Evolutionary conservation across 257 asterid genomes (phyloP).

Genomic region (Nicotiana obtusifolia): DNA sequence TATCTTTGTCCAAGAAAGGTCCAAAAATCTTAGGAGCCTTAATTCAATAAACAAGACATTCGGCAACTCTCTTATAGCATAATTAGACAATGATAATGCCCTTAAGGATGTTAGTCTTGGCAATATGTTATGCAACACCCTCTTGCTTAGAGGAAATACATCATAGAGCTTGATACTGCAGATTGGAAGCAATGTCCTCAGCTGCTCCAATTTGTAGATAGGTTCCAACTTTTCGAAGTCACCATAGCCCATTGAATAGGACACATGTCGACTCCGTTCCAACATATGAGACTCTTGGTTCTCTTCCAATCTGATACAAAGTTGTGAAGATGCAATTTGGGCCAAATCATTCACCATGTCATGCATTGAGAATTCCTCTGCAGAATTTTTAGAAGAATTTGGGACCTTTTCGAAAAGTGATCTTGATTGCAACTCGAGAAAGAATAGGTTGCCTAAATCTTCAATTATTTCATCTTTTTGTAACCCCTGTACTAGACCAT

Average conservation of each 20-base stretch:
- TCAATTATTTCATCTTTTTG: neutral
- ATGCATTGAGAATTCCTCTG: neutral
- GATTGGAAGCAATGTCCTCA: slow-evolving; percentile 11
- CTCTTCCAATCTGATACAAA: neutral
- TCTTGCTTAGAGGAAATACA: neutral
- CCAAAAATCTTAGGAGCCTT: neutral
- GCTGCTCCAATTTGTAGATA: neutral
- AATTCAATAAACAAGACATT: neutral
- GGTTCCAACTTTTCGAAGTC: neutral
- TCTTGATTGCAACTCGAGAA: neutral
- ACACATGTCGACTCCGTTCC: neutral
- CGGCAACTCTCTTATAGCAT: neutral
- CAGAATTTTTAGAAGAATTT: neutral
- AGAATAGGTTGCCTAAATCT: neutral
- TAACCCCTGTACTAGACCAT: no score
- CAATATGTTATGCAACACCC: neutral
- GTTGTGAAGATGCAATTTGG: neutral
- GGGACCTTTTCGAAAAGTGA: neutral
- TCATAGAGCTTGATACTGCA: no score
- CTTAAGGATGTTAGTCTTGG: neutral
- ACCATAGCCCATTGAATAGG: neutral
- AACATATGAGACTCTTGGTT: no score
- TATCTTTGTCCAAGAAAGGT: neutral
- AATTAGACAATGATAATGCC: slow-evolving; percentile 10
- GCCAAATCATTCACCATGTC: slow-evolving; percentile 14